Base-by-base conservation (phyloP, 2,329 filamentous ascomycete genomes). In the Chaetomium sp. region DNA sequence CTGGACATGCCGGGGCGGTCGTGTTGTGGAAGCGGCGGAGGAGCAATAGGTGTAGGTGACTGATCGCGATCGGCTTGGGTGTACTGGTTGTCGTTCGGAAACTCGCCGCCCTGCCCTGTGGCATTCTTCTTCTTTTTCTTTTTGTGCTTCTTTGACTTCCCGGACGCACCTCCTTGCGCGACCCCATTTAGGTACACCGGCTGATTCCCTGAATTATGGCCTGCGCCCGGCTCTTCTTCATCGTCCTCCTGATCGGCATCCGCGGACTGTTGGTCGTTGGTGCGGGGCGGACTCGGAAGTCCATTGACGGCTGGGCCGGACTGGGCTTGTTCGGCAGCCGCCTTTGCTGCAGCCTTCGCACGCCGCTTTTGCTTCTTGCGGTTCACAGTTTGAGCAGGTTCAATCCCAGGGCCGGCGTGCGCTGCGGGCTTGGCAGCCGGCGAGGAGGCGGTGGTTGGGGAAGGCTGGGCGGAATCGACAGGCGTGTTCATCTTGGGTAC, bases 351-450 rank as follows among this genome's bases (percentile, higher is more conserved):
- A 38, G 90, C 90, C 78, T 97, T 97, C 74, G 91, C 90, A 70
- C 93, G 87, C 71, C 93, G 87, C 83, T 97, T 97, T 77, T 95
- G 91, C 82, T 97, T 98, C 83, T 97, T 97, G 75, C 91, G 88
- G 79, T 97, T 97, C 59, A 93, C 89, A 9, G 82, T 74, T 53
- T 68, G 65, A 5, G 65, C 45, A 13, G 68, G 51, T 29, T 62
- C 66, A 21, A 58, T 38, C 31, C 38, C 65, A 25, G 65, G 12
- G 6, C 58, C 59, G 53, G 62, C 21, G 5, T 60, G 65, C 21
- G 65, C 38, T 31, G 54, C 60, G 19, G 27, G 23, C n/a, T 64
- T 67, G 35, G 64, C 45, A 45, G 38, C 57, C 35, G 69, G 68
- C 21, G 74, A 72, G 53, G 80, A 74, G 27, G 80, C 72, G 33